Percentiles rank a stretch among this genome's conserved stretches.
Conservation (phyloP, 1,284 basidiomycete genomes). For the Cerioporus squamosus region DNA sequence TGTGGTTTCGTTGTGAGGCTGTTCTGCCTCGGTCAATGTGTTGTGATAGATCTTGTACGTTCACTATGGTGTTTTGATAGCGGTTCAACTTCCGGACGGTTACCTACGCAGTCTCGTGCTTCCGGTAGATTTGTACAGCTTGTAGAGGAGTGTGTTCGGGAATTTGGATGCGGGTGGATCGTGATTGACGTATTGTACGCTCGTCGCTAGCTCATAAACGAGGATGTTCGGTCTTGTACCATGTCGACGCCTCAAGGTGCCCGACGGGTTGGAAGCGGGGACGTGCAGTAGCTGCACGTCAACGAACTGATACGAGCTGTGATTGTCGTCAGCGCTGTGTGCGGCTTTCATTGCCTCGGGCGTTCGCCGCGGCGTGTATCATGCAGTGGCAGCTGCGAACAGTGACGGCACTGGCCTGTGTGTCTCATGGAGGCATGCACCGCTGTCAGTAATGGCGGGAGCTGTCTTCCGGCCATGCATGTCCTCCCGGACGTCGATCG, state of each 20-base stretch:
- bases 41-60: constrained; percentile 13
- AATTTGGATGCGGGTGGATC: too few relatives aligned
- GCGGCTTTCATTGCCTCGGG: constrained; percentile 6
- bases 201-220: not conserved
- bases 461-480: not conserved
- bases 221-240: not conserved
- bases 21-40: constrained; percentile 6
- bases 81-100: too few relatives aligned
- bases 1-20: not conserved
- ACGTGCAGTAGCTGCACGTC: constrained; percentile 10
- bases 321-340: constrained; percentile 23
- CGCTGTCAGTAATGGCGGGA: not conserved
- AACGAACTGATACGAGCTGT: constrained; percentile 17
- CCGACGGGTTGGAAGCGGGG: constrained; percentile 11
- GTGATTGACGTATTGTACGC: constrained; percentile 14
- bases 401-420: too few relatives aligned
- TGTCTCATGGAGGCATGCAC: not conserved
- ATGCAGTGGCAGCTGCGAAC: not conserved
- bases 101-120: too few relatives aligned
- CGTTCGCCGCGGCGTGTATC: not conserved
- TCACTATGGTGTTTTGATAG: not conserved
- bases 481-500: not conserved
- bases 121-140: too few relatives aligned
- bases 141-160: too few relatives aligned
- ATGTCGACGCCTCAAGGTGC: constrained; percentile 4